Conservation (phyloP, 345 rosid species). For the Stellera chamaejasme region DNA sequence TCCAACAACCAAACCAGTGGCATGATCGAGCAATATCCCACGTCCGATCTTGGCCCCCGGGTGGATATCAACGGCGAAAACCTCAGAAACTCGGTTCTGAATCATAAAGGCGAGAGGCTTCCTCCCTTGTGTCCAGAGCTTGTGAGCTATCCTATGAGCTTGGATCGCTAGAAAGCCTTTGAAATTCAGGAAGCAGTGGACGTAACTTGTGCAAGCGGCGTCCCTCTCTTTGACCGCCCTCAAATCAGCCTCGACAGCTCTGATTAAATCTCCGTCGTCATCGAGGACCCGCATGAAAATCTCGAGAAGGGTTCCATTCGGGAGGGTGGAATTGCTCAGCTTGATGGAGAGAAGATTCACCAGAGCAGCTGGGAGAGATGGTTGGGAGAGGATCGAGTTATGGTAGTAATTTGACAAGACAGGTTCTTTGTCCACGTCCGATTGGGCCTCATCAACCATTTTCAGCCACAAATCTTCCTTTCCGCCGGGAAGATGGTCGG, state of each 20-base stretch:
- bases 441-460: conserved; percentile 58
- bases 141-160: conserved; percentile 74
- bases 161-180: conserved; percentile 80
- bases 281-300: conserved; percentile 49
- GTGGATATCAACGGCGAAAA: conserved; percentile 79
- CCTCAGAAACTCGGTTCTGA: conserved; percentile 67
- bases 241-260: conserved; percentile 50
- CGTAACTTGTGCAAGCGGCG: conserved; percentile 75
- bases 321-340: conserved; percentile 53
- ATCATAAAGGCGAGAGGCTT: conserved; percentile 53
- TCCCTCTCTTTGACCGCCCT: conserved; percentile 68
- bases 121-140: conserved; percentile 63
- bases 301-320: conserved; percentile 47
- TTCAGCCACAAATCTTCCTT: conserved; percentile 44
- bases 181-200: conserved; percentile 67
- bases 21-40: neutral
- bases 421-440: conserved; percentile 60
- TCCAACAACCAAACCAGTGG: neutral
- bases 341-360: conserved; percentile 66
- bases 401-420: conserved; percentile 59
- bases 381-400: conserved; percentile 53
- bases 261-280: conserved; percentile 37
- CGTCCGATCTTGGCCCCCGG: conserved; percentile 35
- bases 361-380: conserved; percentile 53
- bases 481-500: conserved; percentile 14